Percentiles rank a stretch among this genome's conserved stretches.
Evolutionary conservation across 1,139 yeast genomes (phyloP).

Genomic region (Pneumocystis carinii): DNA sequence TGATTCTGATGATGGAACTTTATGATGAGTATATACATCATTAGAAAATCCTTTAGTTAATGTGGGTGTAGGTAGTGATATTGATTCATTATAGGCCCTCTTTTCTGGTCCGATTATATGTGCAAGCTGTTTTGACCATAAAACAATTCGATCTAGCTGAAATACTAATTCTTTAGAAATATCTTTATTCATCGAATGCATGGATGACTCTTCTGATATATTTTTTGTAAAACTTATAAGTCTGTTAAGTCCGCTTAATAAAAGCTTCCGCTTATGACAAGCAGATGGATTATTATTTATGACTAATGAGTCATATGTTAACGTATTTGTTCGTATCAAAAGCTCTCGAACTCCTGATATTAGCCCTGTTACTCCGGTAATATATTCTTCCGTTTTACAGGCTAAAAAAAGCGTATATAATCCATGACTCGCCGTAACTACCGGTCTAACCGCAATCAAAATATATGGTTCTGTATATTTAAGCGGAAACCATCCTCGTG

Average conservation of each 20-base stretch:
- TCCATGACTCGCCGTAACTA: conserved; percentile 27
- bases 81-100: background rate
- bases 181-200: background rate
- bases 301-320: conserved; percentile 66
- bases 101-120: background rate
- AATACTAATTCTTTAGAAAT: background rate
- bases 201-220: conserved; percentile 1
- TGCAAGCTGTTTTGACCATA: background rate
- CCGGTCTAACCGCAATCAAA: conserved; percentile 48
- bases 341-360: conserved; percentile 66
- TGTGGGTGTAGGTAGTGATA: background rate
- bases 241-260: conserved; percentile 19
- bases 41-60: background rate
- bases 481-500: conserved; percentile 94
- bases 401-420: conserved; percentile 3
- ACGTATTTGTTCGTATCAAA: conserved; percentile 44
- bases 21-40: background rate
- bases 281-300: conserved; percentile 58
- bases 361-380: conserved; percentile 38
- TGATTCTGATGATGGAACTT: background rate
- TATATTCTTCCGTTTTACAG: conserved; percentile 15
- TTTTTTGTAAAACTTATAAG: conserved; percentile 1
- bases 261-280: conserved; percentile 57
- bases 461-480: conserved; percentile 50
- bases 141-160: background rate